Evolutionary conservation across 2,329 filamentous ascomycete genomes (phyloP), one percentile per base, ranked within the genome.

Genomic region (Sporothrix brunneoviolacea): DNA sequence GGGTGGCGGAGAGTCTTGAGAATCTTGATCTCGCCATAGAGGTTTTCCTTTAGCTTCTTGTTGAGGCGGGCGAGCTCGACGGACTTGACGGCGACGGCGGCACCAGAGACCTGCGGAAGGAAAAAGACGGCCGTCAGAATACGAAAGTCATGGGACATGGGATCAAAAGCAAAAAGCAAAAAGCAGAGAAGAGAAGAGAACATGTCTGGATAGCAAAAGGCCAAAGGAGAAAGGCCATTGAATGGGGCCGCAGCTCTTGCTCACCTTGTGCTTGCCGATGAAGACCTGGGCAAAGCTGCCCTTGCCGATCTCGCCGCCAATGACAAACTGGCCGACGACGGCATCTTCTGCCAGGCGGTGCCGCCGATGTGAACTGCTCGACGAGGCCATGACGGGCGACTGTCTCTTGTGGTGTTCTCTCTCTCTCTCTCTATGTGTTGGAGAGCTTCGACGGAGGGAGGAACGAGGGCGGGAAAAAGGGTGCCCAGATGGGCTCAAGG

Each of bases 231-330:
- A n/a, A n/a, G n/a, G n/a, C n/a, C n/a, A n/a, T n/a, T n/a, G n/a
- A n/a, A n/a, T n/a, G n/a, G n/a, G n/a, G n/a, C n/a, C 16, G 15
- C 4, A 27, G 21, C 16, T 19, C 18, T 12, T 28, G 22, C 83
- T 70, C 72, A 95, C 90, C 71, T 86, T 86, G 70, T 94, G 88
- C 60, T 83, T 82, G 57, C 88, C 90, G 65, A 86, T 82, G 67
- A 93, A 97, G 58, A 98, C 93, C 59, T 90, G 90, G 58, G 93
- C 93, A 74, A 97, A 98, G 73, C 93, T 97, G 56, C 93, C 93
- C 71, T 93, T 93, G 57, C 93, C 93, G 65, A 97, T 96, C 71
- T 96, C 88, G 59, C 68, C 38, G 35, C 57, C 58, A 48, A 60
- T 55, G 39, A 57, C 40, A 22, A 60, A 60, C 41, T 59, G 54